Percentiles rank a stretch among this genome's conserved stretches.
These are phyloP conservation scores for Parathielavia appendiculata DNA, from an alignment of 495 filamentous ascomycete species.

Conservation along the genomic window DNA sequence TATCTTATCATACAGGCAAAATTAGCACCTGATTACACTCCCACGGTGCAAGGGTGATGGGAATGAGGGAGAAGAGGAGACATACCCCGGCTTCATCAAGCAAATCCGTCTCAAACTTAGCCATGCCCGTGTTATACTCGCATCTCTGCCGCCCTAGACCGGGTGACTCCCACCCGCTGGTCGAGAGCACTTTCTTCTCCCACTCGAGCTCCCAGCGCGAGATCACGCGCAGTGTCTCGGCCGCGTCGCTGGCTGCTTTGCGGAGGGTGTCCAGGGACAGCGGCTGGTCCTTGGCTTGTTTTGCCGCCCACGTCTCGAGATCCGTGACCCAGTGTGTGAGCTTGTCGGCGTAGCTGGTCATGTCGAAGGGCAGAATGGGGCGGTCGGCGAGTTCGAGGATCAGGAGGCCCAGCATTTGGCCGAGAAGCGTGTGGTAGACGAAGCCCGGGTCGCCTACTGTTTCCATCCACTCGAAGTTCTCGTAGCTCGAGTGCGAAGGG, in stretches of 20 bases:
- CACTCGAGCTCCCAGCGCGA: constrained; percentile 65
- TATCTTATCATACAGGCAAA: constrained; percentile 47
- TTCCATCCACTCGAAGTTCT: constrained; percentile 83
- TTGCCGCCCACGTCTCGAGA: constrained; percentile 58
- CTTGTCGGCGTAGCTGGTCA: constrained; percentile 55
- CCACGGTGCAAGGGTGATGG: neutral
- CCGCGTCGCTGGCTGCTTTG: constrained; percentile 57
- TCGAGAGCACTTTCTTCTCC: constrained; percentile 60
- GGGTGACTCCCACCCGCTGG: constrained; percentile 65
- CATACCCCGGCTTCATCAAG: constrained; percentile 76
- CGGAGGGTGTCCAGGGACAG: constrained; percentile 56
- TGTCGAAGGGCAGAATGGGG: constrained; percentile 76
- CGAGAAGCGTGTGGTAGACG: constrained; percentile 71
- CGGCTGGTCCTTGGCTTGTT: constrained; percentile 23
- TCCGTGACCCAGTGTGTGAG: constrained; percentile 58
- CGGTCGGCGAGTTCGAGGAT: constrained; percentile 78
- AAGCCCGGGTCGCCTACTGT: constrained; percentile 75
- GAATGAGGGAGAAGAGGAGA: constrained; percentile 13
- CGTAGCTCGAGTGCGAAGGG: constrained; percentile 81
- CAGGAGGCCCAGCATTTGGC: constrained; percentile 75
- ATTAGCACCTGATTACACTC: no score
- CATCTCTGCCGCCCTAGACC: constrained; percentile 57
- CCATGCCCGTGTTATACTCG: constrained; percentile 67
- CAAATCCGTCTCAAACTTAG: constrained; percentile 74
- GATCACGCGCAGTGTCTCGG: constrained; percentile 57